Evolutionary conservation across 2,329 filamentous ascomycete genomes (phyloP).

Genomic region (Penicillium crustosum): DNA sequence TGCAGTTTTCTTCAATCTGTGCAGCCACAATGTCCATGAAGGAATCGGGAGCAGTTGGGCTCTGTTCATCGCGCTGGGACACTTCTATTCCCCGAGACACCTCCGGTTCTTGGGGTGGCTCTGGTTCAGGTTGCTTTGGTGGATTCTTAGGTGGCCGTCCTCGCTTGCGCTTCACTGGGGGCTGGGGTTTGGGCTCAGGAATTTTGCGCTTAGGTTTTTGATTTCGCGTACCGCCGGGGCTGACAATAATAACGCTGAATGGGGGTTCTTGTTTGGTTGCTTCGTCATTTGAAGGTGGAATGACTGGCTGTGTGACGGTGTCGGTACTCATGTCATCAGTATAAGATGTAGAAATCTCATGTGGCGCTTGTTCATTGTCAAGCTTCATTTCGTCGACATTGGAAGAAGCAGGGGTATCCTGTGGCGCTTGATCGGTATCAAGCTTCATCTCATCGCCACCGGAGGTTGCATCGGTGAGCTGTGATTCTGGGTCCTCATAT

Average conservation of each 20-base stretch:
- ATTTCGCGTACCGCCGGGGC: background rate
- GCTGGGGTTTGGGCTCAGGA: conserved; percentile 13
- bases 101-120: background rate
- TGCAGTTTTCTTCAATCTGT: background rate
- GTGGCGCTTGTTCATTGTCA: background rate
- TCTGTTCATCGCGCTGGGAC: background rate
- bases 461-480: background rate
- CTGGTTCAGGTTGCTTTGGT: background rate
- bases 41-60: background rate
- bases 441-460: background rate
- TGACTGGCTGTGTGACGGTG: background rate
- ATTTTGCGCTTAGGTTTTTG: conserved; percentile 14
- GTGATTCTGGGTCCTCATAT: background rate
- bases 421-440: background rate
- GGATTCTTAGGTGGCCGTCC: conserved; percentile 10
- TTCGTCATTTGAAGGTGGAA: background rate
- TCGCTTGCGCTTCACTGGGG: conserved; percentile 20
- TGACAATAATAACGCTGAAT: conserved; percentile 19
- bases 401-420: background rate
- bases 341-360: background rate
- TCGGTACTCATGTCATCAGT: background rate
- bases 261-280: background rate
- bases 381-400: background rate
- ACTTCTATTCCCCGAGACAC: background rate
- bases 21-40: background rate